Evolutionary conservation across 495 filamentous ascomycete species (phyloP), one percentile per base, ranked within the genome.

Genomic region (Annulohypoxylon stygium): DNA sequence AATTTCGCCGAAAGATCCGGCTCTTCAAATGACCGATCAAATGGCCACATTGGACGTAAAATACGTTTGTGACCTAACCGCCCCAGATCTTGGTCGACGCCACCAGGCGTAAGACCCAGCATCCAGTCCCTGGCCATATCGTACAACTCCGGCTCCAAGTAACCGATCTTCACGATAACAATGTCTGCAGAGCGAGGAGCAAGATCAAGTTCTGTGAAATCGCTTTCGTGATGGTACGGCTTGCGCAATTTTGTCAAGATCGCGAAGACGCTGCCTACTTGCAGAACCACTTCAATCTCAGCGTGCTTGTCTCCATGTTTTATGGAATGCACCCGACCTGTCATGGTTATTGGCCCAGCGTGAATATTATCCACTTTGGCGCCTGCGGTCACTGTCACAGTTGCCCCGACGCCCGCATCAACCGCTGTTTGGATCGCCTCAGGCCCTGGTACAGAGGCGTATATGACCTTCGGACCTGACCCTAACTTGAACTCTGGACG

Each of bases 81-180:
- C 48, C 76, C 67, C 20, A 89, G 59, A 67, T 88, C 83, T 71
- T 89, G 87, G 65, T 89, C 86, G 45, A 89, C 86, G 34, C 86
- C 87, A 2, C 87, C 87, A 4, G 85, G 85, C 0, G 86, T 88
- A 11, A 89, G 78, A 8, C 75, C 86, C 0, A 88, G 81, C 82
- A 86, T 86, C 87, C 87, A 89, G 59, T 86, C 85, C 10, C 78
- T 75, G 0, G 87, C 86, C 85, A 88, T 88, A 45, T 81, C 81
- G 58, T 85, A 88, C 1, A 89, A 71, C 43, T 89, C 86, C 14
- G 87, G 87, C 70, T 89, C 87, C 10, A 89, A 71, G 66, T 89
- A 89, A 18, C 87, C 87, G 57, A 89, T 89, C 77, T 89, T 89
- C 5, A 89, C 86, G 16, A 89, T 82, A 11, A 89, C 86, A 14